Evolutionary conservation across 2,329 filamentous ascomycete genomes (phyloP), one percentile per base, ranked within the genome.

Genomic region (Microsporum audouinii): DNA sequence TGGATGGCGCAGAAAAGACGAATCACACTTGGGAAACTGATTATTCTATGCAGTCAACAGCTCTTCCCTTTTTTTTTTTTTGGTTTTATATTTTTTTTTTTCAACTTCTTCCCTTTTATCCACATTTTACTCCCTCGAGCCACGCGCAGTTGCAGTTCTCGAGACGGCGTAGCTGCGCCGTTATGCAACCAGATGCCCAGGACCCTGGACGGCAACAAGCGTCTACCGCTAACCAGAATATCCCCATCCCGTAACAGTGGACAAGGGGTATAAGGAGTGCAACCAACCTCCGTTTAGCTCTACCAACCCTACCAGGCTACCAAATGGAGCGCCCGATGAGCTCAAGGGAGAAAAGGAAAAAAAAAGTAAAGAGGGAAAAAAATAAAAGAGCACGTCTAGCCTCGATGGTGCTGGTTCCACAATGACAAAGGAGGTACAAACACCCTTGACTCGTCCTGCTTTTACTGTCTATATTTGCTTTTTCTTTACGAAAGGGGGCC

Each of bases 1-100:
- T 55, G 49, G 49, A 55, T 55, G 49, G 49, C 49, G 49, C 45
- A 49, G 45, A n/a, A n/a, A 55, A 31, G 49, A 55, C 49, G 49
- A 55, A 55, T 36, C 49, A 55, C 6, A 34, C 12, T 5, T 31
- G 33, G 49, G 14, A 23, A 17, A 34, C 31, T 36, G n/a, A 29
- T 17, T 55, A 55, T 55, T 34, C 7, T 10, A 55, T 55, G 49
- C 49, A 38, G 23, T 7, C 49, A 33, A 10, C 31, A 33, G 31
- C 31, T 17, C n/a, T 34, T 14, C n/a, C 5, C n/a, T 17, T 41
- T 41, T 14, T 41, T 41, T 43, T 43, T 39, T 39, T 39, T 39
- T 39, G 10, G 10, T 39, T 47, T 27, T 27, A 6, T 23, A 47
- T 2, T 31, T 49, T 49, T 23, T 49, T 27, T 49, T 45, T 49